Base-by-base conservation (phyloP, 805 yeast genomes). In the Scheffersomyces spartinae region DNA sequence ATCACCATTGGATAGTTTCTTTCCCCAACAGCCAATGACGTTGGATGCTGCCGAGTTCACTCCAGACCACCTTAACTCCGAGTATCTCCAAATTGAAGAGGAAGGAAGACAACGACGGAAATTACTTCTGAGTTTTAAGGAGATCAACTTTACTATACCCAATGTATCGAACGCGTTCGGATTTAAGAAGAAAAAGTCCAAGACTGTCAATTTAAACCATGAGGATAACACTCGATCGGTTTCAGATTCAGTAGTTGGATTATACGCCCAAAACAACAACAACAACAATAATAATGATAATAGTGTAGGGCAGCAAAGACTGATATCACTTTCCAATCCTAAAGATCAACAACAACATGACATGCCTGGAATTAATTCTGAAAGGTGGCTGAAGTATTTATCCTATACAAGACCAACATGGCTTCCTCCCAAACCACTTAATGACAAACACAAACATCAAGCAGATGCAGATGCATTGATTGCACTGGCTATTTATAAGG, bases 391-490 rank as follows among this genome's bases (percentile, higher is more conserved):
- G 13, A 32, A 35, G 21, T 42, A 46, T 27, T 35, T 32, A 21
- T 25, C 52, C 3, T 48, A 36, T 25, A 49, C 55, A 4, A 34
- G 57, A 27, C 57, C 55, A 3, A 32, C 44, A 3, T 51, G 55
- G 55, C 31, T 51, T 11, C 55, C 57, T 2, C 57, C 57, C n/a
- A 51, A 51, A 29, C 22, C 47, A 2, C 7, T 25, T 2, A 20
- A 29, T 9, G 57, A 51, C 20, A 41, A 33, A 16, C n/a, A 24
- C 5, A 47, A 43, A 17, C 55, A 51, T 30, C 50, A 49, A 18
- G 36, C 32, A 22, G 47, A 41, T 23, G 43, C 54, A 6, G 45
- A 48, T 18, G 29, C 35, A 9, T 21, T 51, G 3, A 35, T 51
- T 4, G 23, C 35, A 14, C 34, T 31, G 9, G 57, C 55, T 3